phyloP scores from a whole-genome alignment of 2,329 filamentous ascomycete species.

The Beauveria caledonica region DNA sequence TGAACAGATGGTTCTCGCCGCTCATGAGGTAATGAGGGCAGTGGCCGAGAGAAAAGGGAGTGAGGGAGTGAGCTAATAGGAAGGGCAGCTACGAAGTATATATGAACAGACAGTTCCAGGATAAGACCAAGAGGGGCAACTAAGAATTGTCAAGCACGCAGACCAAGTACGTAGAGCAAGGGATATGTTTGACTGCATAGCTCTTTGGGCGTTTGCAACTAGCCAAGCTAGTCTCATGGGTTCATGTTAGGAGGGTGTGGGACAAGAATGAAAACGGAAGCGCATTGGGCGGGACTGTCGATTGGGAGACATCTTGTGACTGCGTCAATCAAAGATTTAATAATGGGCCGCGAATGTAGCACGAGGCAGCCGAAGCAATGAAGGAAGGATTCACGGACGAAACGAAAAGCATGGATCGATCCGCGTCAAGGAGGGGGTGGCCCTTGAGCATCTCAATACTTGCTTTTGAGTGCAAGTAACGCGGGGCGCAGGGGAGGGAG shows the following conservation, averaged over 20 bases:
- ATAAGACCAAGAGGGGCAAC: neutral
- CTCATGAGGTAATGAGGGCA: neutral
- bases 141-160: neutral
- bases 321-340: neutral
- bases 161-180: neutral
- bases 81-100: neutral
- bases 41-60: neutral
- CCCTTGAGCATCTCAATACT: neutral
- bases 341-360: neutral
- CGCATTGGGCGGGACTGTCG: neutral
- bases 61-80: neutral
- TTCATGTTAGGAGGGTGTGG: neutral
- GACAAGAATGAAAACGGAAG: neutral
- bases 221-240: neutral
- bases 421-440: neutral
- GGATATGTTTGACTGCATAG: neutral
- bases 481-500: neutral
- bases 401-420: neutral
- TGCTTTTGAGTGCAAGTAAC: neutral
- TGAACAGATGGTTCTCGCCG: neutral
- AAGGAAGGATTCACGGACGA: neutral
- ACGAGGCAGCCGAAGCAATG: neutral
- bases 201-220: neutral
- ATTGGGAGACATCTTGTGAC: neutral
- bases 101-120: neutral